Evolutionary conservation across 176 grass and related monocot species (phyloP), one percentile per base, ranked within the genome.

Genomic region (Neostapfia colusana): DNA sequence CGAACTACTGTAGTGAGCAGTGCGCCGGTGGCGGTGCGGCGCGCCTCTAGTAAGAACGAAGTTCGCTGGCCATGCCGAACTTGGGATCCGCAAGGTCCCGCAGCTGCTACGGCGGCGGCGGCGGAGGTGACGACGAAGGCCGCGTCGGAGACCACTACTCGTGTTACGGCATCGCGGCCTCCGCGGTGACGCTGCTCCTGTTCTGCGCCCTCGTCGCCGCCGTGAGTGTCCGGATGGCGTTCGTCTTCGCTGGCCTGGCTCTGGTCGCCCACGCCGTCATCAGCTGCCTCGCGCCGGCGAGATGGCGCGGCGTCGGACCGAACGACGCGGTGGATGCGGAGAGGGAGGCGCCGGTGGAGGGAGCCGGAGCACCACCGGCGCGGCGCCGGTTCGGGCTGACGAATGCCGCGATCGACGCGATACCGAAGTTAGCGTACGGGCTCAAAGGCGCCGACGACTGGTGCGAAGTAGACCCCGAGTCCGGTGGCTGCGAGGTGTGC

Each of bases 151-250:
- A 48, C 43, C 15, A 31, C n/a, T n/a, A n/a, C 23, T 85, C 70
- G 51, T 14, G 18, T 42, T 76, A 76, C 69, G 83, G 37, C 45
- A 81, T 90, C 48, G 28, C 64, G 2, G 36, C 69, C 44, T 81
- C 73, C 46, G 20, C 79, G 28, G 54, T 69, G 10, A 43, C 27
- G 2, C 12, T 85, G 23, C 60, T 83, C 35, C 38, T 85, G 0
- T 86, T 85, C 68, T 86, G 69, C 27, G 72, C 27, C 23, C 34
- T 81, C 37, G 71, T 56, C 20, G 26, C 84, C 50, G 64, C 64
- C 9, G 35, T 81, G 35, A 54, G 45, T 34, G n/a, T 62, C 69
- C 59, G 75, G 69, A 73, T 67, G 55, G 28, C 64, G 18, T 45
- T 61, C 37, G 58, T 56, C 40, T 41, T 35, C 43, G 35, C 50